Conservation (phyloP, 192 early-diverging fungal species). For the Dispira parvispora region DNA sequence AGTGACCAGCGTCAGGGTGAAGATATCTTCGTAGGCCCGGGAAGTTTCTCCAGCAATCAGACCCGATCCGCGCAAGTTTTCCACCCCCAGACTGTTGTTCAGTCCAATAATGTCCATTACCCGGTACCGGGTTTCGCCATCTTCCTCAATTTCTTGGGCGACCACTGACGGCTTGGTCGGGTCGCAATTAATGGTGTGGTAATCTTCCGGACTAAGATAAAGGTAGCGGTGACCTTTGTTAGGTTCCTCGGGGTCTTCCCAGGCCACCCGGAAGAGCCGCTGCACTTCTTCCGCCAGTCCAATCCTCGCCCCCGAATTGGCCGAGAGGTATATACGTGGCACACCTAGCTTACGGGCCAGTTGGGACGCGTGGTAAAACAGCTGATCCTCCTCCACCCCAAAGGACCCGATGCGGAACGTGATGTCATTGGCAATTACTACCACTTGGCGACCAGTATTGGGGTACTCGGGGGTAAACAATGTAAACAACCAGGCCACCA, state of each 20-base stretch:
- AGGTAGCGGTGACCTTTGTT: conserved; percentile 84
- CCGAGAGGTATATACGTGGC: conserved; percentile 89
- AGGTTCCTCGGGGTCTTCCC: conserved; percentile 67
- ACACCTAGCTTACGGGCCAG: conserved; percentile 68
- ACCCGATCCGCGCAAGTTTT: conserved; percentile 91
- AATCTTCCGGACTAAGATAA: conserved; percentile 62
- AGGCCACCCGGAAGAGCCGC: conserved; percentile 69
- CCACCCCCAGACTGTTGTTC: conserved; percentile 82
- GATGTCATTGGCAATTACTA: conserved; percentile 98
- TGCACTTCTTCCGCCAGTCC: conserved; percentile 90
- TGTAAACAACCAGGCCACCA: conserved; percentile 89
- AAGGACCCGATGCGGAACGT: conserved; percentile 96
- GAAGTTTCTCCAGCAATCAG: conserved; percentile 96
- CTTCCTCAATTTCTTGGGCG: conserved; percentile 49
- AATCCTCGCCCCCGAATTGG: conserved; percentile 97
- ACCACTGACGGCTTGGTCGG: conserved; percentile 50
- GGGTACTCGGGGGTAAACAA: conserved; percentile 89
- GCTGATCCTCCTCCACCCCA: conserved; percentile 78
- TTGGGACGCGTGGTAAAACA: conserved; percentile 88
- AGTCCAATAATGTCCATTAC: conserved; percentile 78
- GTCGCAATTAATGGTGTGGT: conserved; percentile 43
- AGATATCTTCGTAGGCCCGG: conserved; percentile 93
- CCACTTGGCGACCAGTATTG: conserved; percentile 58
- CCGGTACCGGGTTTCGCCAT: conserved; percentile 60
- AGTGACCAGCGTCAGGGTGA: conserved; percentile 90